Evolutionary conservation across 73 alveolate genomes (phyloP).

Genomic region (Tetrahymena borealis): DNA sequence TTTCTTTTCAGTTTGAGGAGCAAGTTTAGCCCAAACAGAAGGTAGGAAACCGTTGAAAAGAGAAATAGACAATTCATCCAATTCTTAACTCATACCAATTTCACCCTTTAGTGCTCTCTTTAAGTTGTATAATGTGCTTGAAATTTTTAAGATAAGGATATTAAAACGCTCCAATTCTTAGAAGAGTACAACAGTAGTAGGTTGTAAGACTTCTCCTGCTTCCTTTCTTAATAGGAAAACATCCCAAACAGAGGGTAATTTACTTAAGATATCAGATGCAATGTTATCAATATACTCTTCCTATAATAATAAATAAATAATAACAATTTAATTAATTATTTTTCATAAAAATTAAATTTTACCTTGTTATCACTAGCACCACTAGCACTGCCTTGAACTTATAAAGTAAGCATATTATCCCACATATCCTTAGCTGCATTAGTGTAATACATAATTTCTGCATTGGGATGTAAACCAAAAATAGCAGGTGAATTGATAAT

Average conservation of each 20-base stretch:
- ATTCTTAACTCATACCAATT: conserved; percentile 88
- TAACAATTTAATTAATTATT: not conserved
- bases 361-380: conserved; percentile 72
- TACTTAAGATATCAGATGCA: conserved; percentile 64
- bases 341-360: conserved; percentile 1
- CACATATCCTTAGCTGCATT: conserved; percentile 91
- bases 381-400: conserved; percentile 78
- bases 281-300: conserved; percentile 50
- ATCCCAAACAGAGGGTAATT: conserved; percentile 73
- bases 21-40: conserved; percentile 77
- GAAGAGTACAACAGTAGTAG: conserved; percentile 92
- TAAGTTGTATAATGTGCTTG: conserved; percentile 69
- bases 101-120: conserved; percentile 94
- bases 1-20: conserved; percentile 98
- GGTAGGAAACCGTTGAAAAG: conserved; percentile 95
- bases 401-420: conserved; percentile 86
- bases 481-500: conserved; percentile 84
- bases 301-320: not conserved
- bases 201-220: conserved; percentile 76
- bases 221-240: conserved; percentile 46
- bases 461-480: conserved; percentile 97
- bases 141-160: conserved; percentile 83
- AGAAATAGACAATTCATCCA: conserved; percentile 78
- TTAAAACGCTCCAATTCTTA: conserved; percentile 98
- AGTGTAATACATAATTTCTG: conserved; percentile 92